Evolutionary conservation across 805 yeast genomes (phyloP), one percentile per base, ranked within the genome.

Genomic region (Nakazawaea laoshanensis): DNA sequence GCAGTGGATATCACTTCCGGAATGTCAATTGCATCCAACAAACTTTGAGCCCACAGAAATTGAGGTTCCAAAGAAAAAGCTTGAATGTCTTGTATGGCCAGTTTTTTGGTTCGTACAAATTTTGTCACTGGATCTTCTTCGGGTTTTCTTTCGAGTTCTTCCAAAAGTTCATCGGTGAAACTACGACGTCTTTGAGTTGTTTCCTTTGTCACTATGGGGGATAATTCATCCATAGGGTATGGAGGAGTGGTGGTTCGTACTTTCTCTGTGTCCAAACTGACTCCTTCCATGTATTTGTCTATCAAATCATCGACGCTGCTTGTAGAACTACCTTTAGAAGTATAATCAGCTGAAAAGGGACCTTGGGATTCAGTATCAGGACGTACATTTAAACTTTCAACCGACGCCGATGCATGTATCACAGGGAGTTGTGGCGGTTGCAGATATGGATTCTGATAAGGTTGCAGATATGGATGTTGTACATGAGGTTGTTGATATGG

Each of bases 21-120:
- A 3, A 61, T 55, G 5, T 53, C 46, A 16, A 65, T 42, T 1
- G 76, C 67, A 40, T 68, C 75, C 15, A 77, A 52, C 19, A 80
- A 52, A 11, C 63, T 57, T 40, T 70, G 67, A n/a, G 83, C 80
- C 71, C 79, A 76, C 29, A 62, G 65, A 37, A 78, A 59, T 52
- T 78, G 87, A n/a, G 71, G 51, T 5, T 49, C 56, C 0, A 78
- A 70, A 6, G 70, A 61, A 39, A 68, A 70, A 9, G 34, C 40
- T 30, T 50, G 47, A 35, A 55, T 57, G 37, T 62, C 65, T 13
- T 40, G 42, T 29, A 59, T 43, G 2, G 65, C 63, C 11, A 41
- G 36, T 2, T 55, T 52, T 35, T 63, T 50, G 4, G 48, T 40
- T 4, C 31, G 35, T 11, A 43, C 44, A 32, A 62, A 62, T 50